These are phyloP conservation scores for Bocquillonia castaneifolia DNA, from an alignment of 441 rosid species.

Conservation along the genomic window DNA sequence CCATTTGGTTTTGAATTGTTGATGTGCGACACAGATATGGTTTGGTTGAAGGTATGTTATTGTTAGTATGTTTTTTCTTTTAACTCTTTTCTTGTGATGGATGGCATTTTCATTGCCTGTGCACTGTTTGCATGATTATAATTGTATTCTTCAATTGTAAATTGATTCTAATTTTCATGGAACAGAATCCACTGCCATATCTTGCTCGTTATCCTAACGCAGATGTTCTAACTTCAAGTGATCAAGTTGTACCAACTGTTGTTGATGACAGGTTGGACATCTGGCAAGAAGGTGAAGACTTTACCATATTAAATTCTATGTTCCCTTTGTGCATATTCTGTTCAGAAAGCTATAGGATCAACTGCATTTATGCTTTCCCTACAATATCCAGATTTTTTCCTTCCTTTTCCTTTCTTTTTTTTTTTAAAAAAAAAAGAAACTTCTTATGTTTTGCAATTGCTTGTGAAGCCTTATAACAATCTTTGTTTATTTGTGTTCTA, in stretches of 20 bases:
- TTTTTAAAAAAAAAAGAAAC: no score
- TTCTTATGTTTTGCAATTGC: neutral
- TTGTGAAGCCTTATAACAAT: neutral
- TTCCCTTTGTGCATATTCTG: neutral
- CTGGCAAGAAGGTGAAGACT: conserved; percentile 87
- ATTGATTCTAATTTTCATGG: conserved; percentile 19
- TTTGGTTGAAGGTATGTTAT: conserved; percentile 85
- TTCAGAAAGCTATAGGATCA: neutral
- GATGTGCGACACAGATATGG: conserved; percentile 99
- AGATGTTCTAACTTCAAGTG: conserved; percentile 93
- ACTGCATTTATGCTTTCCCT: neutral
- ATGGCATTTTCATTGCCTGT: conserved; percentile 4
- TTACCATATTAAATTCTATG: neutral
- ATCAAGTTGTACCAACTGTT: conserved; percentile 93
- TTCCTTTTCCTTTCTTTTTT: neutral
- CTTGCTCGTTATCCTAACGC: conserved; percentile 94
- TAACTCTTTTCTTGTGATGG: conserved; percentile 4
- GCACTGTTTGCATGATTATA: neutral
- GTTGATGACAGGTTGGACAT: conserved; percentile 88
- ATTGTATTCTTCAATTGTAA: neutral
- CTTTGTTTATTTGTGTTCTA: neutral
- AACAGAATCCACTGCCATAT: conserved; percentile 92
- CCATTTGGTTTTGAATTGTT: conserved; percentile 83
- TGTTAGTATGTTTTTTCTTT: neutral
- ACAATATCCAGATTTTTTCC: neutral